Conservation (phyloP, 192 early-diverging fungal genomes). For the Haplosporangium gracile region DNA sequence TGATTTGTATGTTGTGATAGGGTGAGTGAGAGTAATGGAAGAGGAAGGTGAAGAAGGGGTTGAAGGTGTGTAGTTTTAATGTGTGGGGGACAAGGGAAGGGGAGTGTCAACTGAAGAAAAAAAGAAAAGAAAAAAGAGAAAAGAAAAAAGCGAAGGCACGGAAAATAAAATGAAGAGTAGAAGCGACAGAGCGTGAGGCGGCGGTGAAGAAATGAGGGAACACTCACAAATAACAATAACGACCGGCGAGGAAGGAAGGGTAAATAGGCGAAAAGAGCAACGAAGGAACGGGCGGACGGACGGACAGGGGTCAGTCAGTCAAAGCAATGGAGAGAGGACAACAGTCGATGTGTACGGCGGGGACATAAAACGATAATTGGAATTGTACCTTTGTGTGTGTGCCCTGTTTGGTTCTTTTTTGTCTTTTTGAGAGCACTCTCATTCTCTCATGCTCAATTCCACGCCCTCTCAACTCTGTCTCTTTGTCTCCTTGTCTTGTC, state of each 20-base stretch:
- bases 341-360: background rate
- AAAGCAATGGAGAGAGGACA: too few species aligned
- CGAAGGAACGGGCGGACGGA: background rate
- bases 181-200: background rate
- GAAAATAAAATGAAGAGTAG: background rate
- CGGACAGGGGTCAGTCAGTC: background rate
- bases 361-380: background rate
- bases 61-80: background rate
- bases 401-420: too few species aligned
- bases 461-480: background rate
- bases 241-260: background rate
- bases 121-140: constrained; percentile 8
- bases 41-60: background rate
- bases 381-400: too few species aligned
- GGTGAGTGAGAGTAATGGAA: background rate
- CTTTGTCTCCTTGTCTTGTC: background rate
- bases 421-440: constrained; percentile 2
- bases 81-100: constrained; percentile 14
- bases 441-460: background rate
- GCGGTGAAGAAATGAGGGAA: background rate
- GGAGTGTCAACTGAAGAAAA: constrained; percentile 28
- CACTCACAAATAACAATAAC: background rate
- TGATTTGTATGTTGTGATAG: constrained; percentile 14
- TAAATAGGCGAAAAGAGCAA: background rate
- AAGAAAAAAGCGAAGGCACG: background rate